Evolutionary conservation across 805 yeast species (phyloP).

Genomic region (Ogataea trehaloabstinens): DNA sequence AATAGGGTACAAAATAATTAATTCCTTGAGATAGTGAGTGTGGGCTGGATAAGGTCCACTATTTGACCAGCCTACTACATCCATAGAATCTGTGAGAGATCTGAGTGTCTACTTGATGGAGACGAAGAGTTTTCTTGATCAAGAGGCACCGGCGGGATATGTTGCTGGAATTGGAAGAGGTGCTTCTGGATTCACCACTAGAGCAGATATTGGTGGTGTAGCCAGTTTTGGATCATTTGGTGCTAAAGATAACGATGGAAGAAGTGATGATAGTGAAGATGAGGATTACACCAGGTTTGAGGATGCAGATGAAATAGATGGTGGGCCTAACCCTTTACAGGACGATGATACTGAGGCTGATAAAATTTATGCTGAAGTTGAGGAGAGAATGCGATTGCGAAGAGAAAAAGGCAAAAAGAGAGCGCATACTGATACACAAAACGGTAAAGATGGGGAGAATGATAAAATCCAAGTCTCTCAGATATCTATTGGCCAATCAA

Average conservation of each 20-base stretch:
- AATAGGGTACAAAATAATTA: conserved; percentile 2
- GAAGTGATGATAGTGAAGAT: conserved; percentile 25
- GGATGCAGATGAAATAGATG: conserved; percentile 25
- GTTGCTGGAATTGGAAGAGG: conserved; percentile 94
- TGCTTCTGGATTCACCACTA: conserved; percentile 87
- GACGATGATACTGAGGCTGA: conserved; percentile 85
- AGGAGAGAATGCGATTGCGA: conserved; percentile 35
- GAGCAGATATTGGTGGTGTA: conserved; percentile 67
- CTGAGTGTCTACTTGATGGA: conserved; percentile 35
- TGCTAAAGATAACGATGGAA: not conserved
- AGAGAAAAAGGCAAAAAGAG: conserved; percentile 72
- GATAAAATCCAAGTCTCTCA: conserved; percentile 16
- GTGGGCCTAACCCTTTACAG: conserved; percentile 19
- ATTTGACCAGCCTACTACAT: too few species aligned
- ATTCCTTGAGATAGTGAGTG: conserved; percentile 1
- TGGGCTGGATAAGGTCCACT: too few species aligned
- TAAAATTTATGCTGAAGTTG: conserved; percentile 61
- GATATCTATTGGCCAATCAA: conserved; percentile 23
- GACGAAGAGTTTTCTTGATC: conserved; percentile 67
- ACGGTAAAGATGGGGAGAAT: conserved; percentile 7
- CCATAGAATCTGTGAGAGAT: too few species aligned
- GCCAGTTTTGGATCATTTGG: conserved; percentile 23
- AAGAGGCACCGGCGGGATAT: conserved; percentile 86
- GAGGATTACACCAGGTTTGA: conserved; percentile 28
- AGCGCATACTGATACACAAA: conserved; percentile 39